These are phyloP conservation scores for Musa schizocarpa DNA, from an alignment of 176 grass and related monocot genomes.

Conservation along the genomic window DNA sequence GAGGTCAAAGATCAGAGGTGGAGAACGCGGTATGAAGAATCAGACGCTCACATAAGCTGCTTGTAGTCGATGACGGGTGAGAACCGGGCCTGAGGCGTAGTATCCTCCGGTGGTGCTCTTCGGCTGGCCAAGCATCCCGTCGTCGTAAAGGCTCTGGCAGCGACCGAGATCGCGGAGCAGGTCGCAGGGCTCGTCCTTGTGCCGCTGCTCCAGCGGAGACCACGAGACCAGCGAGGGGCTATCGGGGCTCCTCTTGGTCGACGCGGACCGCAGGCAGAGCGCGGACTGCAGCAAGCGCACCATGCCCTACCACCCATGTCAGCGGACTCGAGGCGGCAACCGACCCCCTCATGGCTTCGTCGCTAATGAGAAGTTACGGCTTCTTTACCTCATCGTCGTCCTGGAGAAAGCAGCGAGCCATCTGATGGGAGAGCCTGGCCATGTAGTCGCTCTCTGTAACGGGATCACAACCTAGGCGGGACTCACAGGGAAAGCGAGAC, in stretches of 20 bases:
- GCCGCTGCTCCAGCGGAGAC: conserved; percentile 49
- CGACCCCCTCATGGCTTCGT: too few relatives aligned
- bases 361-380: too few relatives aligned
- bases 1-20: not conserved
- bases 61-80: conserved; percentile 60
- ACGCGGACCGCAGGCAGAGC: conserved; percentile 35
- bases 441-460: conserved; percentile 14
- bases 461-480: not conserved
- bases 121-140: not conserved
- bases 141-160: not conserved
- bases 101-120: conserved; percentile 15
- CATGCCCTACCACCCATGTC: conserved; percentile 4
- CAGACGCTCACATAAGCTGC: conserved; percentile 37
- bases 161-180: conserved; percentile 32
- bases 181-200: conserved; percentile 41
- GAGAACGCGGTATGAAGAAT: not conserved
- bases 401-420: conserved; percentile 29
- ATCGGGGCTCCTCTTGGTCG: conserved; percentile 49
- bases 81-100: conserved; percentile 29
- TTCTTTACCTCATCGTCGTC: conserved; percentile 15
- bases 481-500: not conserved
- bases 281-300: conserved; percentile 72
- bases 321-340: too few relatives aligned
- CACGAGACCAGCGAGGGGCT: conserved; percentile 57
- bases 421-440: conserved; percentile 24